phyloP scores from a whole-genome alignment of 2,329 filamentous ascomycete genomes.

The Diaporthe velutina region DNA sequence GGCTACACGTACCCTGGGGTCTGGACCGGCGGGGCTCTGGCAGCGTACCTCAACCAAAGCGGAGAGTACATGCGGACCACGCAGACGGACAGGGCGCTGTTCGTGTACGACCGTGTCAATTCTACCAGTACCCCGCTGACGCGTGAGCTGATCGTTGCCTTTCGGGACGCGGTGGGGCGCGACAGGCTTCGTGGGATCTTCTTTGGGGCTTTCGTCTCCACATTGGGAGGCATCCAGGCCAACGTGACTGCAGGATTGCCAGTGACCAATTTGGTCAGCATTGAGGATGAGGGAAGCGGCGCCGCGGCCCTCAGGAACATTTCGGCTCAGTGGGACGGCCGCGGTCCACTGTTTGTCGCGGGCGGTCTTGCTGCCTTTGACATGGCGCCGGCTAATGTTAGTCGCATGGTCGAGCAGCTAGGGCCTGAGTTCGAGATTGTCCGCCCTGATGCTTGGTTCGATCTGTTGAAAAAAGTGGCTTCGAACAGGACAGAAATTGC shows the following conservation, averaged over 20 bases:
- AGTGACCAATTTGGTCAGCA: not conserved
- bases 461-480: not conserved
- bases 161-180: not conserved
- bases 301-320: not conserved
- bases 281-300: not conserved
- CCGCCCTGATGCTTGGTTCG: not conserved
- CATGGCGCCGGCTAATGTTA: not conserved
- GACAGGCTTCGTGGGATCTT: not conserved
- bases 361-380: not conserved
- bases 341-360: not conserved
- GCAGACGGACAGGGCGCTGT: not conserved
- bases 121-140: not conserved
- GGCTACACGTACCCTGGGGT: not conserved
- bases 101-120: not conserved
- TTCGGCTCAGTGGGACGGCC: not conserved
- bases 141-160: not conserved
- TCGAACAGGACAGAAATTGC: not conserved
- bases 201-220: not conserved
- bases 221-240: not conserved
- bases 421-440: not conserved
- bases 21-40: not conserved
- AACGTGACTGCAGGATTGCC: not conserved
- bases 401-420: slow-evolving; percentile 1
- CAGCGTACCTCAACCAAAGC: not conserved
- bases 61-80: not conserved